phyloP scores from a whole-genome alignment of 345 rosid species.

The Noccaea bulbosa region DNA sequence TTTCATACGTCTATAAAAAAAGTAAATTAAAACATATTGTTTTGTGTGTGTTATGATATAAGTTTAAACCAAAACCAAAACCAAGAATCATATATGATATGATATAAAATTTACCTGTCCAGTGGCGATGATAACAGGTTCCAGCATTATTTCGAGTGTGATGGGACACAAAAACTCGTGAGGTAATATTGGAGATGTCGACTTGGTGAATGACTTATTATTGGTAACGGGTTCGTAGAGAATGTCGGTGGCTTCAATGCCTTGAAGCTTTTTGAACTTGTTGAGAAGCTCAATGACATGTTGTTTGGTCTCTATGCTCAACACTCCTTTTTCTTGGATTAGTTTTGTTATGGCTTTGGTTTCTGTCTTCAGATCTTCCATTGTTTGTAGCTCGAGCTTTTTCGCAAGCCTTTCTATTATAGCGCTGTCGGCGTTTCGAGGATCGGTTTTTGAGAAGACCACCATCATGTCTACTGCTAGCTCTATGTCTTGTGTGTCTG shows the following conservation, averaged over 20 bases:
- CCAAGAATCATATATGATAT: background rate
- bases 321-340: conserved; percentile 49
- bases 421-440: conserved; percentile 67
- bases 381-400: conserved; percentile 64
- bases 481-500: conserved; percentile 84
- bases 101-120: conserved; percentile 66
- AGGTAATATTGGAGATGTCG: conserved; percentile 61
- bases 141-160: conserved; percentile 75
- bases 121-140: conserved; percentile 75
- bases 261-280: conserved; percentile 62
- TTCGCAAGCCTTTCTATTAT: conserved; percentile 72
- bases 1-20: conserved; percentile 62
- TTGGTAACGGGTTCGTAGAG: conserved; percentile 44
- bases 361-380: conserved; percentile 63
- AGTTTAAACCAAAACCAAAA: background rate
- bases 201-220: conserved; percentile 49
- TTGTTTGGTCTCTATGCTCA: conserved; percentile 48
- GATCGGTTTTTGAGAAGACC: conserved; percentile 61
- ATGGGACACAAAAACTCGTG: conserved; percentile 83
- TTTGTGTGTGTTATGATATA: conserved; percentile 30
- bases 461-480: conserved; percentile 84
- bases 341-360: conserved; percentile 58
- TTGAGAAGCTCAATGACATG: conserved; percentile 65
- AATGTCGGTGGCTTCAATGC: conserved; percentile 58
- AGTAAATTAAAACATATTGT: background rate